Percentiles rank a stretch among this genome's conserved stretches.
These are phyloP conservation scores for Cyclotella choctawhatcheeana DNA, from an alignment of 108 stramenopile genomes.

Conservation along the genomic window DNA sequence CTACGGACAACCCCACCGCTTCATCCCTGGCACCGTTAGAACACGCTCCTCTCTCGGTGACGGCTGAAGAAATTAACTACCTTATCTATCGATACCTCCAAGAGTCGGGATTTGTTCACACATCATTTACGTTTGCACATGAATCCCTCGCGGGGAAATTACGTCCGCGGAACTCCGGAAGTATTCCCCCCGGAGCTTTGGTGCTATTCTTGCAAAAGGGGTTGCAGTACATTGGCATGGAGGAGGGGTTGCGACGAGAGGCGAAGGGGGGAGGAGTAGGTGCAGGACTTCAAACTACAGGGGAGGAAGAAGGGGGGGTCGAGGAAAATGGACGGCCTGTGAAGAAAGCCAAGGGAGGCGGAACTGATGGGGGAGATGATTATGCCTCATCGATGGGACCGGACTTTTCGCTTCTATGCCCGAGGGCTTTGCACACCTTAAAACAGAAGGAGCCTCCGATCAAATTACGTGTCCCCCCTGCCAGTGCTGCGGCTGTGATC, in stretches of 20 bases:
- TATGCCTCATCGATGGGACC: conserved; percentile 38
- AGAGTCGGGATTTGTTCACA: conserved; percentile 93
- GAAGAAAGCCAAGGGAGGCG: conserved; percentile 14
- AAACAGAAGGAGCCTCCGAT: conserved; percentile 79
- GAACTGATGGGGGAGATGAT: conserved; percentile 17
- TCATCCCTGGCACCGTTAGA: conserved; percentile 19
- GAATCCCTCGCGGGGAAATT: conserved; percentile 89
- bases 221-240: conserved; percentile 88
- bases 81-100: conserved; percentile 93
- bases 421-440: conserved; percentile 67
- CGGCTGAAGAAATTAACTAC: conserved; percentile 95
- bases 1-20: background rate
- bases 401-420: conserved; percentile 77
- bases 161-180: conserved; percentile 66
- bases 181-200: conserved; percentile 87
- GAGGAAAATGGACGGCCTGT: conserved; percentile 23
- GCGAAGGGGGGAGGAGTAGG: conserved; percentile 39
- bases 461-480: conserved; percentile 81
- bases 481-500: conserved; percentile 77
- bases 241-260: conserved; percentile 74
- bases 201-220: conserved; percentile 90
- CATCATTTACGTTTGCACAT: conserved; percentile 94
- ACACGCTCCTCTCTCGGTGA: conserved; percentile 46
- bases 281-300: background rate
- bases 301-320: conserved; percentile 21